phyloP scores from a whole-genome alignment of 2,329 filamentous ascomycete genomes.

The Alternaria sp. region DNA sequence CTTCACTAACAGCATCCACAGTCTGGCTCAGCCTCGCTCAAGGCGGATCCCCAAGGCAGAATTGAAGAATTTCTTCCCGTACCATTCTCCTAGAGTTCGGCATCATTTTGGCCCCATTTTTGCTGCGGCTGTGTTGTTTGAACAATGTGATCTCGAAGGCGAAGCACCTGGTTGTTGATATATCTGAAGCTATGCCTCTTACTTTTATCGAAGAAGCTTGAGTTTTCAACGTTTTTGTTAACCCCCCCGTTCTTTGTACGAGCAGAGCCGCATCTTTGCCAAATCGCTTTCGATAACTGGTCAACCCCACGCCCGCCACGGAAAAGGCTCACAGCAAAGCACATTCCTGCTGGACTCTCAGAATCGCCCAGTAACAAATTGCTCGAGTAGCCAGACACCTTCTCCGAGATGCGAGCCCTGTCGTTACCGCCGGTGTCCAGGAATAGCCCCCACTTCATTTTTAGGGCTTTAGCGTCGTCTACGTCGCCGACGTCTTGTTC shows the following conservation, averaged over 20 bases:
- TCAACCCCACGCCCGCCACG: neutral
- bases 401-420: neutral
- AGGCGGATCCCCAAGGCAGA: neutral
- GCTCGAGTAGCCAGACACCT: neutral
- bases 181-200: slow-evolving; percentile 6
- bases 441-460: neutral
- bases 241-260: neutral
- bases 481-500: neutral
- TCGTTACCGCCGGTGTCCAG: slow-evolving; percentile 5
- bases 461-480: neutral
- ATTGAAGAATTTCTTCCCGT: neutral
- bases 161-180: neutral
- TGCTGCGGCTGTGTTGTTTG: neutral
- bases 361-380: neutral
- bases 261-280: neutral
- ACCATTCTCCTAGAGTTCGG: neutral
- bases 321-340: neutral
- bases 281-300: neutral
- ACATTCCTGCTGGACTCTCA: neutral
- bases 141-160: neutral
- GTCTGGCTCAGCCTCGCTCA: neutral
- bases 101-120: neutral
- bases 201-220: neutral
- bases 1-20: neutral
- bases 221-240: neutral